Conservation (phyloP, 169 alveolate genomes). For the Eimeria maxima region DNA sequence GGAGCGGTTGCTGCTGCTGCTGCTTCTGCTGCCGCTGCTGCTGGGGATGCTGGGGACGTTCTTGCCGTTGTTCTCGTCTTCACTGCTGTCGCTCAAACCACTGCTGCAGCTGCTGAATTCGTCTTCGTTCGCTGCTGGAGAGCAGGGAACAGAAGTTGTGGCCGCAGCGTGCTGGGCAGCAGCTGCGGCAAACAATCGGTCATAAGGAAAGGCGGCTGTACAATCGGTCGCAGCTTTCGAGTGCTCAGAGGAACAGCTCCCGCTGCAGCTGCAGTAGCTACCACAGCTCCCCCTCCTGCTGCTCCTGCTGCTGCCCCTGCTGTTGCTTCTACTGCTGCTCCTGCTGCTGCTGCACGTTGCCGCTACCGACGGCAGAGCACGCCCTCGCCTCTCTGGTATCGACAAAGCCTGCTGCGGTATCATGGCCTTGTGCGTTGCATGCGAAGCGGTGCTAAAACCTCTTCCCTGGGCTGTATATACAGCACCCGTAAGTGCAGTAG, state of each 20-base stretch:
- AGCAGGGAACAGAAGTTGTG: slow-evolving; percentile 18
- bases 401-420: slow-evolving; percentile 10
- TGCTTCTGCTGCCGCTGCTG: slow-evolving; percentile 61
- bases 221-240: neutral
- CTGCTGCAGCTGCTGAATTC: slow-evolving; percentile 73
- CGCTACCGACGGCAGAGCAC: slow-evolving; percentile 25
- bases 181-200: slow-evolving; percentile 46
- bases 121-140: slow-evolving; percentile 55
- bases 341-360: slow-evolving; percentile 27
- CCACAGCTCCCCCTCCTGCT: slow-evolving; percentile 40
- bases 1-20: slow-evolving; percentile 59
- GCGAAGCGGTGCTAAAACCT: neutral
- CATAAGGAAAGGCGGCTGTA: neutral
- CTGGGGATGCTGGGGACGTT: neutral
- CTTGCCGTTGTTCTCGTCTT: slow-evolving; percentile 23
- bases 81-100: slow-evolving; percentile 67
- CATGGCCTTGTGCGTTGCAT: slow-evolving; percentile 25
- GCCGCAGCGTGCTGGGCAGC: slow-evolving; percentile 59
- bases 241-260: neutral
- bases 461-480: neutral
- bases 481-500: neutral
- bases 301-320: neutral
- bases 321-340: slow-evolving; percentile 21
- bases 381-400: slow-evolving; percentile 29
- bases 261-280: slow-evolving; percentile 59